Conservation (phyloP, 2,329 filamentous ascomycete genomes). For the Fusarium sp. region DNA sequence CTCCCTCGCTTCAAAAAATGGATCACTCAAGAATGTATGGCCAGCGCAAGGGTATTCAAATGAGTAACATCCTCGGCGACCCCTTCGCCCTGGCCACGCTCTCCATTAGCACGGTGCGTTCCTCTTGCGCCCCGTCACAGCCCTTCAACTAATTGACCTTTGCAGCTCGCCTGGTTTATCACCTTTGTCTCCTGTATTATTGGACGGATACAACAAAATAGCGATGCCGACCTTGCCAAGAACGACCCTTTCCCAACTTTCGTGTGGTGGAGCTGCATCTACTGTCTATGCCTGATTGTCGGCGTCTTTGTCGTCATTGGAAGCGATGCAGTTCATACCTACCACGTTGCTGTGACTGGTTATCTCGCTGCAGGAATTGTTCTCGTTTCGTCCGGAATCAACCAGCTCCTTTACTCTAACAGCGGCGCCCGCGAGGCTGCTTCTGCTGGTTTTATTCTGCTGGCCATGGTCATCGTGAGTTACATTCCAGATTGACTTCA, state of each 20-base stretch:
- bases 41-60: slow-evolving; percentile 72
- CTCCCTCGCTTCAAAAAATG: slow-evolving; percentile 84
- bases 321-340: slow-evolving; percentile 85
- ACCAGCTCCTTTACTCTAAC: slow-evolving; percentile 83
- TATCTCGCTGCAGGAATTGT: slow-evolving; percentile 87
- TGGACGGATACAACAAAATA: slow-evolving; percentile 64
- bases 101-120: slow-evolving; percentile 87
- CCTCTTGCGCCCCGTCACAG: not conserved
- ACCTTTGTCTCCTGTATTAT: slow-evolving; percentile 89
- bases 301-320: slow-evolving; percentile 86
- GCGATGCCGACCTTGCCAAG: slow-evolving; percentile 44
- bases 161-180: slow-evolving; percentile 93
- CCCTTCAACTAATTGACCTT: slow-evolving; percentile 34
- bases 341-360: slow-evolving; percentile 90
- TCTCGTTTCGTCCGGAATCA: slow-evolving; percentile 86
- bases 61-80: slow-evolving; percentile 94
- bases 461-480: slow-evolving; percentile 92
- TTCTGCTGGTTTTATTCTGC: slow-evolving; percentile 90
- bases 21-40: slow-evolving; percentile 73
- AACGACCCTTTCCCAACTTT: slow-evolving; percentile 77
- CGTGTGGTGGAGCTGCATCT: slow-evolving; percentile 91
- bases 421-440: slow-evolving; percentile 83
- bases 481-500: not conserved
- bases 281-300: slow-evolving; percentile 84
- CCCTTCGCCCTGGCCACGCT: slow-evolving; percentile 95